Evolutionary conservation across 768 basidiomycete species (phyloP).

Genomic region (Pleurotus ostreatus): DNA sequence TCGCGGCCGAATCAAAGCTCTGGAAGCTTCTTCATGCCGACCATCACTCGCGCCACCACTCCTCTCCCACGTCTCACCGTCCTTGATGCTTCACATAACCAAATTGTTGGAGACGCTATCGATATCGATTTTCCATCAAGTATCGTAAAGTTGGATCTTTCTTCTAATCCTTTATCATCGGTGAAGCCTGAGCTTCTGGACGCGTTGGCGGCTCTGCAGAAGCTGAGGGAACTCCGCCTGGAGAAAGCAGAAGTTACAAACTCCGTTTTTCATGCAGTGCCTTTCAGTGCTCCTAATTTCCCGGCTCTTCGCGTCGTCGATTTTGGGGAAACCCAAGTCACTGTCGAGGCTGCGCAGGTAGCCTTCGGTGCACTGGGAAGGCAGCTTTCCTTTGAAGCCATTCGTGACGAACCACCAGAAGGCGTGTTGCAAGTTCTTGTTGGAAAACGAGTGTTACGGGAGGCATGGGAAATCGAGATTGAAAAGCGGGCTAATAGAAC

Average conservation of each 20-base stretch:
- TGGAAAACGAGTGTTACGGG: conserved; percentile 68
- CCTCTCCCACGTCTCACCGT: conserved; percentile 65
- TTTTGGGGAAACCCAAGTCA: conserved; percentile 61
- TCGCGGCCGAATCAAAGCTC: conserved; percentile 19
- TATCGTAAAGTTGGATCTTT: conserved; percentile 58
- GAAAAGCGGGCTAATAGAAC: conserved; percentile 45
- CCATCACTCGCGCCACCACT: conserved; percentile 54
- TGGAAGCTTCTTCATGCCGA: conserved; percentile 61
- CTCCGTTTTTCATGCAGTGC: conserved; percentile 46
- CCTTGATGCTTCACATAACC: conserved; percentile 67
- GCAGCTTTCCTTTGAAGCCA: conserved; percentile 50
- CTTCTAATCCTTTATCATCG: conserved; percentile 59
- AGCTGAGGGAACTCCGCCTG: conserved; percentile 55
- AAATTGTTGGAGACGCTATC: conserved; percentile 50
- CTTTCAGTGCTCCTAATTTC: conserved; percentile 39
- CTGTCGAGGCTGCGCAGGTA: conserved; percentile 35
- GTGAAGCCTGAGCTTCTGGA: conserved; percentile 36
- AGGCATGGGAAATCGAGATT: conserved; percentile 77
- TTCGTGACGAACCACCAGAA: conserved; percentile 46
- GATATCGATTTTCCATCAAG: conserved; percentile 49
- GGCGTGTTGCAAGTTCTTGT: conserved; percentile 55
- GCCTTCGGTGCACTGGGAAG: conserved; percentile 47
- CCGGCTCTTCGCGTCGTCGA: conserved; percentile 54
- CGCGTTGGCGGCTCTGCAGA: conserved; percentile 40
- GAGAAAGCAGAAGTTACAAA: conserved; percentile 58